A percentile compares a stretch with the other conserved stretches of the same genome.
These are phyloP conservation scores for Pichia sp. DNA, from an alignment of 1,139 yeast genomes.

Conservation along the genomic window DNA sequence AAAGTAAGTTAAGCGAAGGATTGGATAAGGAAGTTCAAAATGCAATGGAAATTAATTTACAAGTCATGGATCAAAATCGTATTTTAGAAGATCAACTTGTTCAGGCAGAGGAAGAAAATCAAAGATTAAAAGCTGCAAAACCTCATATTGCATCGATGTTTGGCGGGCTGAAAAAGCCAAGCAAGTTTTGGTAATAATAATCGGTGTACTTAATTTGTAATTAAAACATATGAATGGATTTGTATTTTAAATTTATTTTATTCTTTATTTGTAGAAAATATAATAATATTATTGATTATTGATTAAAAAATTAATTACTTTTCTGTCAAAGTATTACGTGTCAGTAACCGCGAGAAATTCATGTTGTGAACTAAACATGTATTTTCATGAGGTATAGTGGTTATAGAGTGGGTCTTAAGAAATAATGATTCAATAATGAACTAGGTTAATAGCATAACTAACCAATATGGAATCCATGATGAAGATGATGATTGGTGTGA, in stretches of 20 bases:
- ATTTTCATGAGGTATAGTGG: too few relatives aligned
- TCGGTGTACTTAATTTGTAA: neutral
- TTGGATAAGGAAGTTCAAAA: slow-evolving; percentile 45
- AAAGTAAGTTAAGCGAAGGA: slow-evolving; percentile 25
- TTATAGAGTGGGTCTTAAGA: too few relatives aligned
- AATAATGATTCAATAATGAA: too few relatives aligned
- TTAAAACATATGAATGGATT: too few relatives aligned
- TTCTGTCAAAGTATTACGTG: too few relatives aligned
- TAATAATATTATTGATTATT: too few relatives aligned
- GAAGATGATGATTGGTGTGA: slow-evolving; percentile 5
- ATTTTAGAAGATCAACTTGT: slow-evolving; percentile 50
- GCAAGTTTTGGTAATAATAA: slow-evolving; percentile 15
- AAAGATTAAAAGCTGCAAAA: slow-evolving; percentile 29
- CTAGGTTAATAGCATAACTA: too few relatives aligned
- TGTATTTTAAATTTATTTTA: too few relatives aligned
- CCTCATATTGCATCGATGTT: slow-evolving; percentile 9
- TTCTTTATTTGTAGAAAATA: too few relatives aligned
- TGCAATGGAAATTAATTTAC: slow-evolving; percentile 52
- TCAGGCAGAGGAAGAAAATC: slow-evolving; percentile 44
- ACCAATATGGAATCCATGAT: neutral
- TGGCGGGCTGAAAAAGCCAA: slow-evolving; percentile 11
- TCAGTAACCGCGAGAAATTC: too few relatives aligned
- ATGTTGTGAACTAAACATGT: too few relatives aligned
- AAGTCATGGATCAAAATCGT: slow-evolving; percentile 51
- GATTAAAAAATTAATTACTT: too few relatives aligned